phyloP scores from a whole-genome alignment of 148 eudicot species.

The Chenopodium quinoa region DNA sequence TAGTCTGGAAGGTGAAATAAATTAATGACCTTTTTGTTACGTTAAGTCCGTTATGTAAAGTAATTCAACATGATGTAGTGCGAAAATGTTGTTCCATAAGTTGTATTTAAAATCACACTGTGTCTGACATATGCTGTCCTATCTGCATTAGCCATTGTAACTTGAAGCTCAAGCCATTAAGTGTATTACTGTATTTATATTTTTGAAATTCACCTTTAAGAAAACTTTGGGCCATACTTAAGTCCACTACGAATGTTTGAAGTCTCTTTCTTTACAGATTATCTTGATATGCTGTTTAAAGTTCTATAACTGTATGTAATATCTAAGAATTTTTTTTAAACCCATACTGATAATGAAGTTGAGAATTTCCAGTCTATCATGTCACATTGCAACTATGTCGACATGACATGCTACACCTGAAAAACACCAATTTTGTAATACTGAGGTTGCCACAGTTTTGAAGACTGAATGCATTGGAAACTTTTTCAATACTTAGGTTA shows the following conservation, averaged over 20 bases:
- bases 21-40: too few species aligned
- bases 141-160: too few species aligned
- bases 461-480: not conserved
- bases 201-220: too few species aligned
- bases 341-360: not conserved
- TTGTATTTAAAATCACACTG: too few species aligned
- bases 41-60: too few species aligned
- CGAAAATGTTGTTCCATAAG: too few species aligned
- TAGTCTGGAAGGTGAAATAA: not conserved
- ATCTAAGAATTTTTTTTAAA: not conserved
- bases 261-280: not conserved
- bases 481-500: not conserved
- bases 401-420: not conserved
- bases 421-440: not conserved
- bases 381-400: not conserved
- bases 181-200: too few species aligned
- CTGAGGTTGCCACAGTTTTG: not conserved
- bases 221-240: not conserved
- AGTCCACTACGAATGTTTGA: not conserved
- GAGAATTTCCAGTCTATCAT: not conserved
- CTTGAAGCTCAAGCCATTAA: too few species aligned
- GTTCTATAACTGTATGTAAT: not conserved
- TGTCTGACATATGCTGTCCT: too few species aligned
- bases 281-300: not conserved
- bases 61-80: too few species aligned